phyloP scores from a whole-genome alignment of 805 yeast species.

The Ascoidea rubescens region DNA sequence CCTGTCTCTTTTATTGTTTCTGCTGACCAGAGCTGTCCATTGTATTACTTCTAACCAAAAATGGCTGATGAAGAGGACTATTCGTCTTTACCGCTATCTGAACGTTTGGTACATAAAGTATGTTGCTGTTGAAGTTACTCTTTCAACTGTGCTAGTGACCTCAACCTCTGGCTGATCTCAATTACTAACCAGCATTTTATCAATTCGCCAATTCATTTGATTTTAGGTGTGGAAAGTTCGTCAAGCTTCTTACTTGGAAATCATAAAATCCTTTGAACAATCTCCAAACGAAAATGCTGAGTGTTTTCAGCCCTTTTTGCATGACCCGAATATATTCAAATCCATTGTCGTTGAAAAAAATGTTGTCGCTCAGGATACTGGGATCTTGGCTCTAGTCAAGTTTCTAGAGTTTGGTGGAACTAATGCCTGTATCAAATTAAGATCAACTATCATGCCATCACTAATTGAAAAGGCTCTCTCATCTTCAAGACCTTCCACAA shows the following conservation, averaged over 20 bases:
- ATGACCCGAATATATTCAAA: conserved; percentile 40
- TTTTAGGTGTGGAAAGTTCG: conserved; percentile 65
- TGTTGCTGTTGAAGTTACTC: background rate
- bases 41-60: background rate
- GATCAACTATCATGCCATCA: conserved; percentile 27
- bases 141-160: too few relatives aligned
- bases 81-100: conserved; percentile 47
- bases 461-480: conserved; percentile 75
- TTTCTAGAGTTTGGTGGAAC: conserved; percentile 45
- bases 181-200: conserved; percentile 6
- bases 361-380: conserved; percentile 87
- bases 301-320: conserved; percentile 35
- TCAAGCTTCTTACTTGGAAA: conserved; percentile 61
- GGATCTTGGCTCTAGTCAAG: conserved; percentile 39
- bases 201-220: conserved; percentile 12
- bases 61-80: conserved; percentile 42
- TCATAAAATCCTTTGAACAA: conserved; percentile 33
- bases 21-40: too few relatives aligned
- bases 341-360: conserved; percentile 61
- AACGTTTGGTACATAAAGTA: conserved; percentile 50
- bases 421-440: conserved; percentile 24
- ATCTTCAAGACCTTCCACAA: conserved; percentile 65
- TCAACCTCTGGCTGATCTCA: too few relatives aligned
- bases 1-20: too few relatives aligned
- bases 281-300: conserved; percentile 43